Evolutionary conservation across 106 monocot species (phyloP).

Genomic region (Amphibolis antarctica): DNA sequence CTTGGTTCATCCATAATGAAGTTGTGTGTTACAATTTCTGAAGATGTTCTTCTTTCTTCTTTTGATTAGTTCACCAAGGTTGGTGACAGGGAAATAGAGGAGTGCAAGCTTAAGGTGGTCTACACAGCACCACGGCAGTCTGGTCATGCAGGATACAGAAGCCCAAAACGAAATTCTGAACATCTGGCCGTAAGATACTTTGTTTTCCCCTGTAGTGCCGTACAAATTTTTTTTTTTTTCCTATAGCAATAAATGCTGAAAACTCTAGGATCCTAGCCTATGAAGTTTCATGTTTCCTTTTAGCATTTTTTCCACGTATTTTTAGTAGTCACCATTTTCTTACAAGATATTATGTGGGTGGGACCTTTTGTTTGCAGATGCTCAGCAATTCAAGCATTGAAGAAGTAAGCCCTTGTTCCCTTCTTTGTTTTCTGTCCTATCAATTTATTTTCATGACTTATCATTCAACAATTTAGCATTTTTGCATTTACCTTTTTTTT

Average conservation of each 20-base stretch:
- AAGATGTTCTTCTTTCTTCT: constrained; percentile 3
- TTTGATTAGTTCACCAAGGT: constrained; percentile 64
- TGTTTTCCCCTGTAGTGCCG: no score
- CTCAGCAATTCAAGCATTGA: constrained; percentile 31
- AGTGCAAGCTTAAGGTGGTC: constrained; percentile 71
- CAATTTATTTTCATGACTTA: not conserved
- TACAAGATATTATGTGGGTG: not conserved
- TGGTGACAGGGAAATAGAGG: constrained; percentile 55
- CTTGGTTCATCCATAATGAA: not conserved
- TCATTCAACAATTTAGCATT: no score
- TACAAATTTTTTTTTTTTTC: no score
- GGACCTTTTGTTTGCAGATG: constrained; percentile 17
- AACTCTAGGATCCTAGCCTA: not conserved
- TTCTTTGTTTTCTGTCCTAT: not conserved
- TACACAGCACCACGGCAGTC: constrained; percentile 29
- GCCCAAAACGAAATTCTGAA: constrained; percentile 22
- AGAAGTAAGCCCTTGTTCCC: constrained; percentile 31
- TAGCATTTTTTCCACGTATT: not conserved
- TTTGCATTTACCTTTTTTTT: no score
- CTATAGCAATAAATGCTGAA: not conserved
- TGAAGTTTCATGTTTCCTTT: not conserved
- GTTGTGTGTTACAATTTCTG: not conserved
- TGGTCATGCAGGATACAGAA: constrained; percentile 27
- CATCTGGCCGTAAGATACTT: constrained; percentile 32
- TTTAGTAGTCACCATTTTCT: not conserved